These are phyloP conservation scores for Amoeboaphelidium protococcarum DNA, from an alignment of 371 early-diverging fungal species.

Conservation along the genomic window DNA sequence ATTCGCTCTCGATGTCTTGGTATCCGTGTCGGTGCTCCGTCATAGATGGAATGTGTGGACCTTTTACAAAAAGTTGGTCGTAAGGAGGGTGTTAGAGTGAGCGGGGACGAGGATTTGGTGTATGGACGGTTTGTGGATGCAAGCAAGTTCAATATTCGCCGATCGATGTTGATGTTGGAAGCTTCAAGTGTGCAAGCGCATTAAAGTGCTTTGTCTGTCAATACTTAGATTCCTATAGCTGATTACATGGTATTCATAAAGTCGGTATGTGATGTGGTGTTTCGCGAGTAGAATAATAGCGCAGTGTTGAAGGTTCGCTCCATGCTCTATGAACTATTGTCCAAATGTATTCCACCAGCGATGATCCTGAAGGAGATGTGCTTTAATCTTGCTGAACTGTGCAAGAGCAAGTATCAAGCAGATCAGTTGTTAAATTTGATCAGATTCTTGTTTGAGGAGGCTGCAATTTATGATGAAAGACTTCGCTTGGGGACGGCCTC, in stretches of 20 bases:
- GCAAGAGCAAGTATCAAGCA: too few species aligned
- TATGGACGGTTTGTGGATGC: conserved; percentile 28
- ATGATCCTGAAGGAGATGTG: conserved; percentile 38
- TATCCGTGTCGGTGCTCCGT: conserved; percentile 65
- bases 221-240: conserved; percentile 11
- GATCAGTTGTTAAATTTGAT: too few species aligned
- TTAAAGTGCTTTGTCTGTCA: conserved; percentile 2
- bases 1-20: conserved; percentile 84
- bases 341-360: conserved; percentile 63
- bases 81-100: conserved; percentile 42
- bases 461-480: conserved; percentile 35
- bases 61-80: conserved; percentile 39
- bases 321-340: conserved; percentile 56
- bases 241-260: conserved; percentile 75
- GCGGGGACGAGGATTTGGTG: conserved; percentile 10
- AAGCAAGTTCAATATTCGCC: conserved; percentile 60
- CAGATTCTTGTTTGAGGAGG: not conserved
- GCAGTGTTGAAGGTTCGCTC: conserved; percentile 40
- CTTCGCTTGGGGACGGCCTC: conserved; percentile 53
- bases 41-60: conserved; percentile 11
- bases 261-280: conserved; percentile 32
- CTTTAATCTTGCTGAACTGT: not conserved
- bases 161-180: conserved; percentile 70
- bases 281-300: conserved; percentile 41
- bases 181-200: conserved; percentile 37